These are phyloP conservation scores for Candida namnaoensis DNA, from an alignment of 805 yeast genomes.

Conservation along the genomic window DNA sequence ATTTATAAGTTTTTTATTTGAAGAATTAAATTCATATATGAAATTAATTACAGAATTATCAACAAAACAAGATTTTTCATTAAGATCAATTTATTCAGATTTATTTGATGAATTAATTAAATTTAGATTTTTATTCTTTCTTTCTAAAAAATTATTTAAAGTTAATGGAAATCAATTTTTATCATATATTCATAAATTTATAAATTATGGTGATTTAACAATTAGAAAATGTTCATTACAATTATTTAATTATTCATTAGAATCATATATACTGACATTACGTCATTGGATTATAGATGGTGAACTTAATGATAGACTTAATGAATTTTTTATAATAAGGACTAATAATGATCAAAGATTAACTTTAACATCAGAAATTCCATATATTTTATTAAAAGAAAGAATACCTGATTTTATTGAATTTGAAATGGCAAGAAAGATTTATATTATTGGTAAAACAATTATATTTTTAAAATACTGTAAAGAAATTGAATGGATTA, in stretches of 20 bases:
- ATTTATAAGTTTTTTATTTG: slow-evolving; percentile 37
- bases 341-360: slow-evolving; percentile 8
- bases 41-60: slow-evolving; percentile 34
- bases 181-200: slow-evolving; percentile 37
- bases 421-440: slow-evolving; percentile 28
- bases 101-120: slow-evolving; percentile 43
- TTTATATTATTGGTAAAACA: slow-evolving; percentile 67
- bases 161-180: slow-evolving; percentile 43
- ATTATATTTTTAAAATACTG: slow-evolving; percentile 61
- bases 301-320: slow-evolving; percentile 39
- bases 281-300: slow-evolving; percentile 68
- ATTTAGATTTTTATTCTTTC: slow-evolving; percentile 46
- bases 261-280: slow-evolving; percentile 54
- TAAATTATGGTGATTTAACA: slow-evolving; percentile 55
- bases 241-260: slow-evolving; percentile 36
- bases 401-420: slow-evolving; percentile 31
- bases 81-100: slow-evolving; percentile 21
- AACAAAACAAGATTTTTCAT: slow-evolving; percentile 23
- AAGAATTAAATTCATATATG: slow-evolving; percentile 33
- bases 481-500: slow-evolving; percentile 59
- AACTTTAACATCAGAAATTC: neutral
- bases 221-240: slow-evolving; percentile 33
- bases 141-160: slow-evolving; percentile 25
- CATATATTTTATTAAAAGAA: slow-evolving; percentile 12
- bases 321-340: slow-evolving; percentile 52